Percentiles rank a stretch among this genome's conserved stretches.
phyloP scores from a whole-genome alignment of 179 eudicot genomes.

The Beta corolliflora region DNA sequence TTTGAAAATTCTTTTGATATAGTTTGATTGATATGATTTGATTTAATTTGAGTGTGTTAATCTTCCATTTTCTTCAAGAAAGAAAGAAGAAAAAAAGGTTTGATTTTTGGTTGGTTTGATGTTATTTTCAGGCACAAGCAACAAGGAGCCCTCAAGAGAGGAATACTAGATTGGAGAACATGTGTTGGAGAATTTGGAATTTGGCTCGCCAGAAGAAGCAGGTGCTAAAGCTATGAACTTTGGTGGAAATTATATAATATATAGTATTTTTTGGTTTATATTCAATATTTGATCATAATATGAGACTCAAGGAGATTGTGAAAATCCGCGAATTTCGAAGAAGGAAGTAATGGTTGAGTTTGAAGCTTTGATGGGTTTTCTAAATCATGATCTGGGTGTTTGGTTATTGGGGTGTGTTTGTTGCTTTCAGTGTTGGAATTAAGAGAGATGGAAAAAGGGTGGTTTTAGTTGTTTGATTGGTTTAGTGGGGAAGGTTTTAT shows the following conservation, averaged over 20 bases:
- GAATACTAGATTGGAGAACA: conserved; percentile 48
- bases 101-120: conserved; percentile 11
- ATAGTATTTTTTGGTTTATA: background rate
- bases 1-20: background rate
- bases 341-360: background rate
- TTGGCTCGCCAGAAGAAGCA: conserved; percentile 55
- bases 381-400: conserved; percentile 4
- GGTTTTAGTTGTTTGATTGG: background rate
- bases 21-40: background rate
- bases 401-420: conserved; percentile 5
- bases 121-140: conserved; percentile 44
- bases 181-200: conserved; percentile 62
- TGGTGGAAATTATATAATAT: background rate
- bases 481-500: background rate
- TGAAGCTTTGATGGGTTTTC: background rate
- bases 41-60: background rate
- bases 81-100: background rate
- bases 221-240: conserved; percentile 27
- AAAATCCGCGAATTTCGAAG: background rate
- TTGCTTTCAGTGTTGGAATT: background rate
- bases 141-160: conserved; percentile 49
- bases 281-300: background rate
- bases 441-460: background rate
- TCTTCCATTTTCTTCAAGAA: background rate
- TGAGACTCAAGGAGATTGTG: background rate